Conservation (phyloP, 305 asterid genomes). For the Fraxinus baroniana region DNA sequence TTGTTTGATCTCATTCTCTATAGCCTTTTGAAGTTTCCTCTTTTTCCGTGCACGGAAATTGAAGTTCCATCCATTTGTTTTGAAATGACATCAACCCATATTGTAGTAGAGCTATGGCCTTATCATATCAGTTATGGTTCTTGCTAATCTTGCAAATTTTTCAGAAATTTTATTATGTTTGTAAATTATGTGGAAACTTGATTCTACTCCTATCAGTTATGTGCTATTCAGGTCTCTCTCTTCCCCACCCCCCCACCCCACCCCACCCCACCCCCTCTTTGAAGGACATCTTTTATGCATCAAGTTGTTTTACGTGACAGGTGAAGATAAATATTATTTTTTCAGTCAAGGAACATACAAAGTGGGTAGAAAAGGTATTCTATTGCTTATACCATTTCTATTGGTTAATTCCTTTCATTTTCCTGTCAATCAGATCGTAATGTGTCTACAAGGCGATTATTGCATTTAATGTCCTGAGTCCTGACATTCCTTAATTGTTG, state of each 20-base stretch:
- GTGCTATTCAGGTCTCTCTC: neutral
- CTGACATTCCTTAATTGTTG: neutral
- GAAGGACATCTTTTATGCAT: slow-evolving; percentile 19
- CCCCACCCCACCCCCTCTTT: neutral
- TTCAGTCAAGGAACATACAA: slow-evolving; percentile 78
- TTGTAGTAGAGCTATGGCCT: neutral
- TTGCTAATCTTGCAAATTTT: neutral
- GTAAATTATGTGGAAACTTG: neutral
- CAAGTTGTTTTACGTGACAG: slow-evolving; percentile 41
- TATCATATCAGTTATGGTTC: neutral
- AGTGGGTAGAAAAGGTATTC: slow-evolving; percentile 87
- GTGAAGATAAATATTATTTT: slow-evolving; percentile 74
- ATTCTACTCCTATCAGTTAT: neutral
- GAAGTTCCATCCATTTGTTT: neutral
- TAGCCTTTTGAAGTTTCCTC: neutral
- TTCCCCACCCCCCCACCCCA: neutral
- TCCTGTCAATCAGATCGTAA: neutral
- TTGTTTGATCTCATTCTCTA: neutral
- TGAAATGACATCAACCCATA: neutral
- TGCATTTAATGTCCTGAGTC: neutral
- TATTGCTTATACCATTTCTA: neutral
- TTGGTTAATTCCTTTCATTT: neutral
- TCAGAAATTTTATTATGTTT: neutral
- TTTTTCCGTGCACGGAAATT: neutral
- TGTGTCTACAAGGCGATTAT: neutral